Evolutionary conservation across 2,329 filamentous ascomycete genomes (phyloP), one percentile per base, ranked within the genome.

Genomic region (Alternaria conjuncta): DNA sequence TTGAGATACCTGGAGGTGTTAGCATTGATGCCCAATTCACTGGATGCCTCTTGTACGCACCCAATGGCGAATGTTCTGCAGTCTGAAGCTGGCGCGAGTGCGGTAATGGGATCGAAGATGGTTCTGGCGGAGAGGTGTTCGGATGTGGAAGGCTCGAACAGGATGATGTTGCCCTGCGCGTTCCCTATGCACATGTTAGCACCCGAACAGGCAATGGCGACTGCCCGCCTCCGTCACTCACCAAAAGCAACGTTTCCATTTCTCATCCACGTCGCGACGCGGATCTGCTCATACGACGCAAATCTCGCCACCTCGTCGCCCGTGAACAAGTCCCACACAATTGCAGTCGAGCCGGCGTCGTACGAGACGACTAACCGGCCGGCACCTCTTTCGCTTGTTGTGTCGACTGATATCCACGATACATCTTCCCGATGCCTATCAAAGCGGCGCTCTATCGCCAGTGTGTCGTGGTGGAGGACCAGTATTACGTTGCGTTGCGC

Each of bases 241-340:
- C 95, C 96, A 84, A 98, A 98, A 41, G 93, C 95, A 70, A 99
- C 90, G 82, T 97, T 97, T 58, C 96, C 96, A 82, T 97, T 97
- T 47, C 91, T 88, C 94, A 99, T 97, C 93, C 96, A 99, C 12
- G 92, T 86, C 41, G 94, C 95, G 28, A 93, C 90, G 21, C 90
- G 90, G 67, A 98, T 86, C 69, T 92, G 88, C 75, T 97, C 93
- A 75, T 97, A 97, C 0, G 94, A 96, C 23, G 91, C 90, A 82
- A 98, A 98, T n/a, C 94, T 88, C 43, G 95, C 90, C 62, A 97
- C 87, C 80, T 97, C 94, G 63, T 94, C 90, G 53, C 96, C 96
- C 0, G 93, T 96, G 82, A 96, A 89, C 64, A 97, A 86, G 81
- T 99, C 95, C 96, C 96, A 99, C 8, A 98, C 93, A 76, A 98